Evolutionary conservation across 495 filamentous ascomycete genomes (phyloP), one percentile per base, ranked within the genome.

Genomic region (Penicillium canariense): DNA sequence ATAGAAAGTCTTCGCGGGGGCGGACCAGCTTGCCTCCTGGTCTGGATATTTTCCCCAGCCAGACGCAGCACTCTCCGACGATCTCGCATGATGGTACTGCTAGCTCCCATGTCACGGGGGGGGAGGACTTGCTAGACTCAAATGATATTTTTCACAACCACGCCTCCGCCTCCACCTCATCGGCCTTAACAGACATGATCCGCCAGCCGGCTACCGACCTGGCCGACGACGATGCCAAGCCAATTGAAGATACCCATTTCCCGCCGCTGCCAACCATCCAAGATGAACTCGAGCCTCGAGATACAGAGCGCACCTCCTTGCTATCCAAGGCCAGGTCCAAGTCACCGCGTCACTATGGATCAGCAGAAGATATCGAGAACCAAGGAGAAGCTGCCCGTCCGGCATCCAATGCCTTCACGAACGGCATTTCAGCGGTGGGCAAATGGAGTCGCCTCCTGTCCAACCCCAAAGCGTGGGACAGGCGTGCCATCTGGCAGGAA

Each of bases 381-480:
- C 71, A 77, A 62, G 63, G 48, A 6, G 22, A 18, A 9, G n/a
- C 54, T 7, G 17, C 47, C 7, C 56, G 43, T 23, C 56, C 56
- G 25, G 40, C 58, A 28, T 35, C 50, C 10, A 61, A 50, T 35
- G 27, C 51, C n/a, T 39, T 72, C 23, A 44, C 53, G 14, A 57
- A 56, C 4, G 56, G 63, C 4, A 54, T 65, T 55, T 63, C 62
- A 35, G 71, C 55, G 27, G 48, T 62, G 18, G 62, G 61, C 8
- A 61, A 57, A 30, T 61, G 52, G 39, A 58, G 67, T 25, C 63
- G 66, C 10, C 47, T 58, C 12, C 36, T 79, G 2, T 25, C 59
- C 0, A 82, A 84, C 55, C 87, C 89, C 2, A 91, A 89, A 62
- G 72, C 74, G 35, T 97, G 91, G 90, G 75, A 91, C 66, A 74